Base-by-base conservation (phyloP, 1,284 basidiomycete species). In the Rhizoctonia solani region DNA sequence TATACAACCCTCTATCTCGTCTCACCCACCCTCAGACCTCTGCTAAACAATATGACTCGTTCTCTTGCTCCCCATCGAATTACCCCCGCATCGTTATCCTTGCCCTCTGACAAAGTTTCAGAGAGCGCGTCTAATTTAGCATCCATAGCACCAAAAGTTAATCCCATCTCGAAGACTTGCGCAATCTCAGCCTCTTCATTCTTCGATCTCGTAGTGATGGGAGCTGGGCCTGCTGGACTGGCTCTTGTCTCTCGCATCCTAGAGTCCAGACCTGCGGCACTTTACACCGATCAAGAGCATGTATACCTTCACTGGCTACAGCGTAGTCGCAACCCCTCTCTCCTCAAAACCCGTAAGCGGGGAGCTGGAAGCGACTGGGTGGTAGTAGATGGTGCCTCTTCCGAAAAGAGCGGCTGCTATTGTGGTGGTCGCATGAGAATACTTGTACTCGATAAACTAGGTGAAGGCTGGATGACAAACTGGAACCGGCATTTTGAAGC, bases 271-370 rank as follows among this genome's bases (percentile, higher is more conserved):
- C 49, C 49, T 4, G 49, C 49, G 4, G 21, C 49, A 13, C 19
- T 52, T 19, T 52, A 30, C 27, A 52, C 49, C 13, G 49, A 52
- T 27, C 49, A 52, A 52, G 49, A 52, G 29, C 49, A 52, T n/a
- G 8, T 52, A 19, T 52, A 52, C 23, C 49, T 52, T 19, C 49
- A 52, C 25, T 52, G 49, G 49, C 49, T 52, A 9, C 49, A 27
- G 49, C 27, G 23, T 5, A 52, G 29, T 11, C 49, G 25, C 5
- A 52, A 52, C 19, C 49, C 49, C 14, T 6, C 23, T 4, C 49
- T 52, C 9, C 49, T 52, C 49, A 52, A 27, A 13, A 52, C 49
- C 4, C 19, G 49, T 13, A 52, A 52, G 13, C 23, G 9, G 49
- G 49, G 49, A 13, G 13, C 19, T 19, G 49, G 49, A 9, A 52